Conservation (phyloP, 2,329 filamentous ascomycete species). For the Cercospora brassicicola region DNA sequence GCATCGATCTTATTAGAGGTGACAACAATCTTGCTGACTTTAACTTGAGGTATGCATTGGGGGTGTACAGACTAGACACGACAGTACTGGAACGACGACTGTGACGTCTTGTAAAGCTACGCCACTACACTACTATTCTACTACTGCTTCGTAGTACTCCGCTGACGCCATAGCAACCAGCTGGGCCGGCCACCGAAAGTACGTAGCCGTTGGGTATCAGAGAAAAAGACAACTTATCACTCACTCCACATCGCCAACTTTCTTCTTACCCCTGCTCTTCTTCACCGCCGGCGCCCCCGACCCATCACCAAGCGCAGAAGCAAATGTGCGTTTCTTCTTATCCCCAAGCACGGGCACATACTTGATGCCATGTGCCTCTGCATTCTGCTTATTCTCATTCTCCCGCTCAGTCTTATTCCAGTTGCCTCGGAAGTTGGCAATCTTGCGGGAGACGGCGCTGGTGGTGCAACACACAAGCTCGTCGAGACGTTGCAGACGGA, state of each 20-base stretch:
- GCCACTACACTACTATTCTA: background rate
- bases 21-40: slow-evolving; percentile 1
- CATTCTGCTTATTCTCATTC: slow-evolving; percentile 15
- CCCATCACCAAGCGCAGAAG: background rate
- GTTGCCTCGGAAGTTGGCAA: slow-evolving; percentile 24
- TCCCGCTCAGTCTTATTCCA: slow-evolving; percentile 20
- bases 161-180: too few species aligned
- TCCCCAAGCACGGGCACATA: slow-evolving; percentile 20
- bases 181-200: background rate
- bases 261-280: background rate
- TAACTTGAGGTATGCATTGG: slow-evolving; percentile 12
- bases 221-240: background rate
- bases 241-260: background rate
- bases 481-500: slow-evolving; percentile 20
- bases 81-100: slow-evolving; percentile 20
- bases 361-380: slow-evolving; percentile 8
- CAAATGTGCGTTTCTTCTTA: slow-evolving; percentile 19
- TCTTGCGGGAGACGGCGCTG: slow-evolving; percentile 19
- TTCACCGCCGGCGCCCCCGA: background rate
- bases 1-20: background rate
- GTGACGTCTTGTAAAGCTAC: slow-evolving; percentile 19
- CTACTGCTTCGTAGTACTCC: background rate
- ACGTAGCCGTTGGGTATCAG: background rate
- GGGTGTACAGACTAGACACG: slow-evolving; percentile 10
- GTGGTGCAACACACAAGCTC: slow-evolving; percentile 21